phyloP scores from a whole-genome alignment of 805 yeast species.

The Hanseniaspora vineae region DNA sequence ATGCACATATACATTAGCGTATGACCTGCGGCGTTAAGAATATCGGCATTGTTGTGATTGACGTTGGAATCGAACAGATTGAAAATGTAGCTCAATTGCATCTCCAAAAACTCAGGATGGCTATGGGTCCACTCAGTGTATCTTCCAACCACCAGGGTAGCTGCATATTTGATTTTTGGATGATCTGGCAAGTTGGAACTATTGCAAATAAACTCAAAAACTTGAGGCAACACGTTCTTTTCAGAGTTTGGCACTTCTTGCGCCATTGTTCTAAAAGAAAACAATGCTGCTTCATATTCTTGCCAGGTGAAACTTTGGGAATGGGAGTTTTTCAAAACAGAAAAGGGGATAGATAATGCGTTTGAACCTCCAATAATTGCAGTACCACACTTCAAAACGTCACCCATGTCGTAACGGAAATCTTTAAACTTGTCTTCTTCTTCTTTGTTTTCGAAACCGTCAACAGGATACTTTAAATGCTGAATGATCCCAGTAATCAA shows the following conservation, averaged over 20 bases:
- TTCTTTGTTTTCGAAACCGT: slow-evolving; percentile 55
- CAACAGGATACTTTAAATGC: slow-evolving; percentile 58
- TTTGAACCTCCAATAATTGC: slow-evolving; percentile 69
- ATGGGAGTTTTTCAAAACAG: slow-evolving; percentile 16
- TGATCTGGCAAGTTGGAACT: slow-evolving; percentile 51
- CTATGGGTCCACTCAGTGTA: slow-evolving; percentile 90
- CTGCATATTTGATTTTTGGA: slow-evolving; percentile 79
- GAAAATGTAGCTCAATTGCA: slow-evolving; percentile 74
- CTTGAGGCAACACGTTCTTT: slow-evolving; percentile 54
- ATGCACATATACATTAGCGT: slow-evolving; percentile 91
- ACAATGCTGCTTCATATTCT: slow-evolving; percentile 76
- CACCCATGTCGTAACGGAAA: slow-evolving; percentile 94
- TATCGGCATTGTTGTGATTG: slow-evolving; percentile 23
- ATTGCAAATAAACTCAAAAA: slow-evolving; percentile 38
- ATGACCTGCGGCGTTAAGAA: slow-evolving; percentile 77
- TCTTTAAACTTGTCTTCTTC: slow-evolving; percentile 87
- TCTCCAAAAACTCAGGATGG: slow-evolving; percentile 63
- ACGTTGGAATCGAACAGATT: slow-evolving; percentile 42
- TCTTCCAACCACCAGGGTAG: slow-evolving; percentile 87
- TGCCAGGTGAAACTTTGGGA: slow-evolving; percentile 46
- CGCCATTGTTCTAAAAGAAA: slow-evolving; percentile 88
- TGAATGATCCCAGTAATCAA: slow-evolving; percentile 31
- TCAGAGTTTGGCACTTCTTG: slow-evolving; percentile 67
- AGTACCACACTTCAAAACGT: slow-evolving; percentile 92
- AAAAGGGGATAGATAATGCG: slow-evolving; percentile 55